Percentiles rank a stretch among this genome's conserved stretches.
phyloP scores from a whole-genome alignment of 1,139 yeast species.

The Candida sojae region DNA sequence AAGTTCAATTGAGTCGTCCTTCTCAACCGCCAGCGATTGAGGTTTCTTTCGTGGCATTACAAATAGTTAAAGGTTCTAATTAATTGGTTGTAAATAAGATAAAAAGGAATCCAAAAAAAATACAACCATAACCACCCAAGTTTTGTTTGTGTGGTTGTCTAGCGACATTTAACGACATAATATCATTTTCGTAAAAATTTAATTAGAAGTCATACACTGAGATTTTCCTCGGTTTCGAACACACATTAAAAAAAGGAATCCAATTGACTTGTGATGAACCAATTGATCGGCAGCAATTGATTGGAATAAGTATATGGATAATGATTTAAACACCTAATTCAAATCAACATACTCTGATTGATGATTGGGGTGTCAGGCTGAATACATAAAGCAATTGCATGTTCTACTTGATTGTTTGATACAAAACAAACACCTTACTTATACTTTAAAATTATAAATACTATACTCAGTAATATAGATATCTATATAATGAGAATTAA shows the following conservation, averaged over 20 bases:
- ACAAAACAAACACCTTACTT: not conserved
- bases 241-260: too few species aligned
- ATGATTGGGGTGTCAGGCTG: too few species aligned
- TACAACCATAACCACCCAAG: not conserved
- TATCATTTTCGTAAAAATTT: not conserved
- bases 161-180: not conserved
- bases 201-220: not conserved
- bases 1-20: conserved; percentile 16
- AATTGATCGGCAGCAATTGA: too few species aligned
- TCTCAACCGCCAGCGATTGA: conserved; percentile 8
- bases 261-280: too few species aligned
- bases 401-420: too few species aligned
- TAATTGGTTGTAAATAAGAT: conserved; percentile 3
- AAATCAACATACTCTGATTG: too few species aligned
- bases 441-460: conserved; percentile 5
- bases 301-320: too few species aligned
- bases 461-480: conserved; percentile 5
- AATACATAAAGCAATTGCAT: too few species aligned
- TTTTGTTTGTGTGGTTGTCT: not conserved
- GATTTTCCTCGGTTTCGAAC: not conserved
- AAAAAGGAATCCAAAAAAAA: not conserved
- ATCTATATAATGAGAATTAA: conserved; percentile 6
- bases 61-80: not conserved
- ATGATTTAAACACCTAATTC: too few species aligned
- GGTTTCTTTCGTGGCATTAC: conserved; percentile 12